Evolutionary conservation across 257 asterid genomes (phyloP).

Genomic region (Striga asiatica): DNA sequence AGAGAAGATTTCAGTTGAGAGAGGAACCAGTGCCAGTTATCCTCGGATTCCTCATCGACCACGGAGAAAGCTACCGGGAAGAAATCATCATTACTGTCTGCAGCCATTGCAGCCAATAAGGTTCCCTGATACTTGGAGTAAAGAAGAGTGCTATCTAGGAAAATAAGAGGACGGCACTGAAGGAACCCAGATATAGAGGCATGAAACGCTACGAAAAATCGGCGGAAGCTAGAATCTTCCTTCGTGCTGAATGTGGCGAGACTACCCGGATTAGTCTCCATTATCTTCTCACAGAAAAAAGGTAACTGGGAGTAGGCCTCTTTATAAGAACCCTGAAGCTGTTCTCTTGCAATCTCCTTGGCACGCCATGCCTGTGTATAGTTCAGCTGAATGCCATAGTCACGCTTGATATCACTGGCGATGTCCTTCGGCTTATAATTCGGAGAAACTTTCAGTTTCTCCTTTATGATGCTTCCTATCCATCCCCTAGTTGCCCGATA

Average conservation of each 20-base stretch:
- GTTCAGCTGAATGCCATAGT: slow-evolving; percentile 94
- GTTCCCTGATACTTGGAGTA: slow-evolving; percentile 94
- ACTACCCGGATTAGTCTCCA: slow-evolving; percentile 94
- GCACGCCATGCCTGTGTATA: slow-evolving; percentile 99
- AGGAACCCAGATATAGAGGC: slow-evolving; percentile 86
- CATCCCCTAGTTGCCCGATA: slow-evolving; percentile 94
- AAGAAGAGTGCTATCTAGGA: slow-evolving; percentile 87
- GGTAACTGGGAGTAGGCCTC: slow-evolving; percentile 92
- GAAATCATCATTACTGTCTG: slow-evolving; percentile 87
- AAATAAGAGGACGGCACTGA: slow-evolving; percentile 88
- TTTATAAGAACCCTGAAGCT: slow-evolving; percentile 93
- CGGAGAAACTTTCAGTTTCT: slow-evolving; percentile 79
- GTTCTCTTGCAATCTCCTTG: slow-evolving; percentile 95
- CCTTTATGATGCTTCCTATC: slow-evolving; percentile 93
- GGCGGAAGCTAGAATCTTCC: slow-evolving; percentile 88
- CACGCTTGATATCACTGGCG: slow-evolving; percentile 87
- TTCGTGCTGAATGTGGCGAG: slow-evolving; percentile 68
- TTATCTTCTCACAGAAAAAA: slow-evolving; percentile 69
- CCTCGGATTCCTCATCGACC: slow-evolving; percentile 89
- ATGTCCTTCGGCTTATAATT: slow-evolving; percentile 91
- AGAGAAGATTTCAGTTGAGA: slow-evolving; percentile 69
- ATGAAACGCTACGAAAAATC: slow-evolving; percentile 73
- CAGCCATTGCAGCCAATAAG: slow-evolving; percentile 78
- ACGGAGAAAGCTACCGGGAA: slow-evolving; percentile 92
- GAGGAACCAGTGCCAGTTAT: slow-evolving; percentile 94